phyloP scores from a whole-genome alignment of 805 yeast species.

The Saturnispora dispora region DNA sequence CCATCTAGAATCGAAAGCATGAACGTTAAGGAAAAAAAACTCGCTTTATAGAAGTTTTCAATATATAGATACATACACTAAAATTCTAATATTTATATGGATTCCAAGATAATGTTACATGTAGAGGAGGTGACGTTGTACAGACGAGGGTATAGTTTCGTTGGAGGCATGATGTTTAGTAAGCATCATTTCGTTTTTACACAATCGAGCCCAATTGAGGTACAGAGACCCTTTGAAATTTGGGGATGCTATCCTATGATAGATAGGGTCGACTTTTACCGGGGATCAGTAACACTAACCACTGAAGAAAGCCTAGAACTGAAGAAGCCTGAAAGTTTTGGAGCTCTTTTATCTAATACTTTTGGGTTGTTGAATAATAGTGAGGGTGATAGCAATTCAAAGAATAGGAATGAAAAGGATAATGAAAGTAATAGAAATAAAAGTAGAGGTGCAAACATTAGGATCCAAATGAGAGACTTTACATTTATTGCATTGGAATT shows the following conservation, averaged over 20 bases:
- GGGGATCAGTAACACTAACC: constrained; percentile 39
- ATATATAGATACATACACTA: neutral
- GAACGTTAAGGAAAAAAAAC: neutral
- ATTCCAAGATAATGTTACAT: constrained; percentile 44
- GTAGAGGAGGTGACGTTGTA: constrained; percentile 40
- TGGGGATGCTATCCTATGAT: constrained; percentile 92
- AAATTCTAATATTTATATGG: constrained; percentile 33
- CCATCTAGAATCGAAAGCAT: neutral
- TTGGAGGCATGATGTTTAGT: constrained; percentile 60
- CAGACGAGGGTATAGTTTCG: constrained; percentile 45
- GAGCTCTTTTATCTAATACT: constrained; percentile 4
- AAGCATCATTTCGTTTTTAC: constrained; percentile 66
- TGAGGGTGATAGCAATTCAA: neutral
- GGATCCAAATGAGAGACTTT: constrained; percentile 78
- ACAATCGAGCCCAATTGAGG: constrained; percentile 22
- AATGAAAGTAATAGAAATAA: neutral
- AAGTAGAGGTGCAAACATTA: constrained; percentile 41
- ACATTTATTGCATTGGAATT: constrained; percentile 75
- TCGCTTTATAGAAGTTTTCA: neutral
- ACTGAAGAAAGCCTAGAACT: neutral
- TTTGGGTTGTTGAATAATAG: constrained; percentile 2
- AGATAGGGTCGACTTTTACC: constrained; percentile 46
- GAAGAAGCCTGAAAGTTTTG: neutral
- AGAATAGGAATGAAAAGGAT: neutral
- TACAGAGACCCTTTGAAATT: constrained; percentile 44